phyloP scores from a whole-genome alignment of 2,329 filamentous ascomycete genomes.

The Chaetomiaceae sp. region DNA sequence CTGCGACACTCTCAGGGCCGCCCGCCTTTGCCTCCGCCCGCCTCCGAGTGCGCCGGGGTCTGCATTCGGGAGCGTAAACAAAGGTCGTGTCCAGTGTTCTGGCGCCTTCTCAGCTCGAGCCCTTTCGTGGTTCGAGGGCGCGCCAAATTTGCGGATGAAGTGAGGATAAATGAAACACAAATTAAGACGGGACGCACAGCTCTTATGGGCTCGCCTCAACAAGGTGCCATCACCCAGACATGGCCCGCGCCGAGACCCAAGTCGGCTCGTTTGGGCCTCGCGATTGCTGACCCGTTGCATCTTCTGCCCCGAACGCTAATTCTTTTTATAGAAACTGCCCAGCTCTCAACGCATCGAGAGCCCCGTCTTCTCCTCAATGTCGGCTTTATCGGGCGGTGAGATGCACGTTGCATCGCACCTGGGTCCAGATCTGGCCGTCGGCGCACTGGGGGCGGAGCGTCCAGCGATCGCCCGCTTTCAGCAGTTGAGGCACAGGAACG shows the following conservation, averaged over 20 bases:
- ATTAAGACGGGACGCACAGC: constrained; percentile 33
- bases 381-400: constrained; percentile 11
- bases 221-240: constrained; percentile 17
- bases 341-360: constrained; percentile 10
- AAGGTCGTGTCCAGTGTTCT: background rate
- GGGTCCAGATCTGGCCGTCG: constrained; percentile 8
- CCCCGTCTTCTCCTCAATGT: background rate
- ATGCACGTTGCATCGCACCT: constrained; percentile 10
- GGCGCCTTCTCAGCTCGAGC: constrained; percentile 6
- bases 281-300: constrained; percentile 12
- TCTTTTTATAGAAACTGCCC: constrained; percentile 25
- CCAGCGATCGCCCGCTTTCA: background rate
- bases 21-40: constrained; percentile 7
- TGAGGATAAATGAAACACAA: constrained; percentile 39
- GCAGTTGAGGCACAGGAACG: background rate
- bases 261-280: constrained; percentile 7
- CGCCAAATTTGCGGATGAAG: constrained; percentile 39
- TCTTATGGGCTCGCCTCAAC: constrained; percentile 24
- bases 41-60: constrained; percentile 16
- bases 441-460: constrained; percentile 4
- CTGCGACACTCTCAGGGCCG: too few relatives aligned
- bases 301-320: constrained; percentile 14
- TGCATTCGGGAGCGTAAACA: constrained; percentile 12
- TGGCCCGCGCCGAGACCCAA: constrained; percentile 18
- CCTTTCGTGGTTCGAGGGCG: constrained; percentile 18